Base-by-base conservation (phyloP, 306 rosid genomes). In the Vigna angularis region DNA sequence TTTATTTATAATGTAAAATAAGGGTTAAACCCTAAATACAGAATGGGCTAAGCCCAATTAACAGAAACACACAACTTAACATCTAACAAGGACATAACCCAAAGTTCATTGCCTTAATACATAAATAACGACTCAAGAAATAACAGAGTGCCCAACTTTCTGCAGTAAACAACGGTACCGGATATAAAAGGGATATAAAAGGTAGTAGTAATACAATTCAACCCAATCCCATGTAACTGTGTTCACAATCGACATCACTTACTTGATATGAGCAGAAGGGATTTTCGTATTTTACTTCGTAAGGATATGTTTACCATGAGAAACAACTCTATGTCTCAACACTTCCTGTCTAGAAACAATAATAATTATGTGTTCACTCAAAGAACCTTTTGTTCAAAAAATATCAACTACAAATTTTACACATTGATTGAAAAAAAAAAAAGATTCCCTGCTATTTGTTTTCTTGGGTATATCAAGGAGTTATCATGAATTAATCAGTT, bases 111-210 rank as follows among this genome's bases (percentile, higher is more conserved):
- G 47, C 7, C 4, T 75, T 49, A 26, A 36, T 59, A 59, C 20
- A 64, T 36, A 36, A 61, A 36, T 9, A 30, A 52, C 11, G 55
- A 30, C 20, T 40, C 1, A 8, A 66, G 34, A 58, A 49, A 81
- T 18, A 22, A 6, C 74, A 66, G 24, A 18, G 3, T 26, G 44
- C 61, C 81, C 66, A 68, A 76, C 59, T 50, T 75, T 75, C 36
- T 38, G n/a, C 64, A 49, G 56, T 49, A 36, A 28, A 52, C 34
- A 48, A 45, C 13, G 16, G 48, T 32, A 55, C 14, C 79, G 4
- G 50, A 32, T n/a, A 63, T 32, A 1, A 64, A n/a, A 36, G 28
- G 11, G 59, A 32, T n/a, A 63, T 32, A 1, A 64, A n/a, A 36
- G 28, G 14, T 36, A 12, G 26, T 13, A 14, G 26, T 13, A 6